These are phyloP conservation scores for Penicillium psychrosexuale DNA, from an alignment of 2,329 filamentous ascomycete genomes.

Conservation along the genomic window DNA sequence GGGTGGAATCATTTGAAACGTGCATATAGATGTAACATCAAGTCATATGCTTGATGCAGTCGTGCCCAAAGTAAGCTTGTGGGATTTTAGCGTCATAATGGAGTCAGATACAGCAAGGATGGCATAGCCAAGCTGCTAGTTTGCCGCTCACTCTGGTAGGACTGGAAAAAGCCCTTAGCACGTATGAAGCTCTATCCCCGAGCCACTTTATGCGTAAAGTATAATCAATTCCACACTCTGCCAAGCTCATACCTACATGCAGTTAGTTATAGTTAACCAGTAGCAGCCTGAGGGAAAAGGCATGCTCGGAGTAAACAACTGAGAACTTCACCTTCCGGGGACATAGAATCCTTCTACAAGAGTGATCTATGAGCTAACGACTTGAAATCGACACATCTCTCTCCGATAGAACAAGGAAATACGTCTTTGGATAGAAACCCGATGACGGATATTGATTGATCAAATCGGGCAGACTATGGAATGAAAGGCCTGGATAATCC, in stretches of 20 bases:
- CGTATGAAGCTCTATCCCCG: background rate
- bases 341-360: background rate
- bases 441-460: background rate
- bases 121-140: background rate
- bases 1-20: background rate
- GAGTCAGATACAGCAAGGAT: background rate
- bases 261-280: background rate
- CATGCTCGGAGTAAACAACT: background rate
- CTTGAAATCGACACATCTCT: background rate
- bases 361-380: background rate
- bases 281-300: background rate
- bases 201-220: background rate
- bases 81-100: background rate
- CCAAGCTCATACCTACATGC: background rate
- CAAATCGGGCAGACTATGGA: background rate
- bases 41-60: conserved; percentile 1
- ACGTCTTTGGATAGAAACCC: no score
- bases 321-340: background rate
- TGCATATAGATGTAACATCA: conserved; percentile 3
- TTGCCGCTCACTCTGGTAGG: background rate
- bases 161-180: background rate
- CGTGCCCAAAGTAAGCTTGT: background rate
- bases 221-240: background rate
- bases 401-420: background rate
- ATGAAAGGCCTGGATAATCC: background rate